Evolutionary conservation across 2,329 filamentous ascomycete genomes (phyloP).

Genomic region (Ascochyta viciae-villosae): DNA sequence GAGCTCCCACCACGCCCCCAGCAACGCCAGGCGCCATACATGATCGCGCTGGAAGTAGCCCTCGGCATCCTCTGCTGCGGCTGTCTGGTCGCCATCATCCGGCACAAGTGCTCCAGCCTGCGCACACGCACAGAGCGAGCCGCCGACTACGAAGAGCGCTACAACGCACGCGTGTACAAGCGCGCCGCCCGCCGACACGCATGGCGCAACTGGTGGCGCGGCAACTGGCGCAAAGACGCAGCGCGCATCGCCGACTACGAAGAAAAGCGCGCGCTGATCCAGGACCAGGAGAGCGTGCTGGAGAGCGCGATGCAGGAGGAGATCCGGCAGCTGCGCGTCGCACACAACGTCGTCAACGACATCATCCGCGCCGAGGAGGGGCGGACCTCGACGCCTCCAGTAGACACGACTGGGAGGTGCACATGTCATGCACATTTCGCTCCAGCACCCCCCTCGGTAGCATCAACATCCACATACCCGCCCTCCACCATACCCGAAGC

Average conservation of each 20-base stretch:
- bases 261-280: conserved; percentile 59
- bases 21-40: conserved; percentile 38
- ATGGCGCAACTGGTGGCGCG: conserved; percentile 59
- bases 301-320: conserved; percentile 54
- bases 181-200: conserved; percentile 60
- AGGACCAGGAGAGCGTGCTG: conserved; percentile 55
- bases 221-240: conserved; percentile 38
- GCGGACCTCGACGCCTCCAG: conserved; percentile 18
- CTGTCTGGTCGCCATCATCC: conserved; percentile 54
- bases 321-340: conserved; percentile 59
- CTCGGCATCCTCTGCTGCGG: conserved; percentile 54
- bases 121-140: conserved; percentile 61
- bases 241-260: conserved; percentile 54
- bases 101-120: conserved; percentile 57
- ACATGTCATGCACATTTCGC: conserved; percentile 23
- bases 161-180: conserved; percentile 59
- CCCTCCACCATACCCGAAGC: conserved; percentile 39
- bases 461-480: conserved; percentile 43
- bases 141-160: conserved; percentile 62
- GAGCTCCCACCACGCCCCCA: conserved; percentile 32
- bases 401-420: conserved; percentile 7
- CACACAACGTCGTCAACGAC: conserved; percentile 61
- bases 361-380: conserved; percentile 54
- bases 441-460: conserved; percentile 30
- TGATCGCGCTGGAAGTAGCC: conserved; percentile 54